Evolutionary conservation across 2,329 filamentous ascomycete genomes (phyloP).

Genomic region (Monosporascus sp.): DNA sequence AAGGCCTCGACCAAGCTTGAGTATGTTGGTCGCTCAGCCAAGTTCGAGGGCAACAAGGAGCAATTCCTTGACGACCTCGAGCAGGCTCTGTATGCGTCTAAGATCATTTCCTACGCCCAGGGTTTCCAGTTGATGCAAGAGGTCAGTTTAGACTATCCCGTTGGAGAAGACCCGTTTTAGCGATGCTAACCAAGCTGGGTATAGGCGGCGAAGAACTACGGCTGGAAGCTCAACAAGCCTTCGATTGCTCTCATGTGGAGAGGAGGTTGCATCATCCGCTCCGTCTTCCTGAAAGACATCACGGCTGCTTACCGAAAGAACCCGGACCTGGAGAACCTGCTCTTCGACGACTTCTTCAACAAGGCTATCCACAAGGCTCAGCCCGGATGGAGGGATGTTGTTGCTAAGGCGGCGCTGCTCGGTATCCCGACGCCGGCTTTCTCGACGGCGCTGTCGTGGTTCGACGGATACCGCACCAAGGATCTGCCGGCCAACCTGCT

Average conservation of each 20-base stretch:
- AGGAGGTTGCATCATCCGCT: conserved; percentile 99
- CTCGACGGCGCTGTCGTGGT: conserved; percentile 96
- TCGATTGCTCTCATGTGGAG: conserved; percentile 99
- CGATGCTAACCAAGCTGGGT: conserved; percentile 11
- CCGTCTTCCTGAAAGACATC: conserved; percentile 99
- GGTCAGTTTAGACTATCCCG: conserved; percentile 44
- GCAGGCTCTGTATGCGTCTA: conserved; percentile 97
- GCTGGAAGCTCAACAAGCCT: conserved; percentile 99
- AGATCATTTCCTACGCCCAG: conserved; percentile 99
- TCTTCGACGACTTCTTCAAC: conserved; percentile 99
- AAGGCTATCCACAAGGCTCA: conserved; percentile 97
- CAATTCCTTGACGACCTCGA: conserved; percentile 95
- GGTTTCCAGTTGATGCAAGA: conserved; percentile 99
- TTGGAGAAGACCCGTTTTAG: conserved; percentile 3
- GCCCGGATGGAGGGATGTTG: conserved; percentile 83
- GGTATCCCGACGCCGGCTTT: conserved; percentile 96
- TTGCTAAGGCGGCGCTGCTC: conserved; percentile 86
- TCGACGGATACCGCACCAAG: conserved; percentile 96
- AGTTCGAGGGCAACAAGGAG: conserved; percentile 85
- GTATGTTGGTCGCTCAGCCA: conserved; percentile 65
- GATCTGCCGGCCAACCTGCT: conserved; percentile 96
- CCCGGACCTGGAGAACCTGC: conserved; percentile 92
- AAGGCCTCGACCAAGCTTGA: conserved; percentile 74
- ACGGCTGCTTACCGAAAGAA: conserved; percentile 92
- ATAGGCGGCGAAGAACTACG: conserved; percentile 89